Evolutionary conservation across 495 filamentous ascomycete genomes (phyloP), one percentile per base, ranked within the genome.

Genomic region (Xylaria intraflava): DNA sequence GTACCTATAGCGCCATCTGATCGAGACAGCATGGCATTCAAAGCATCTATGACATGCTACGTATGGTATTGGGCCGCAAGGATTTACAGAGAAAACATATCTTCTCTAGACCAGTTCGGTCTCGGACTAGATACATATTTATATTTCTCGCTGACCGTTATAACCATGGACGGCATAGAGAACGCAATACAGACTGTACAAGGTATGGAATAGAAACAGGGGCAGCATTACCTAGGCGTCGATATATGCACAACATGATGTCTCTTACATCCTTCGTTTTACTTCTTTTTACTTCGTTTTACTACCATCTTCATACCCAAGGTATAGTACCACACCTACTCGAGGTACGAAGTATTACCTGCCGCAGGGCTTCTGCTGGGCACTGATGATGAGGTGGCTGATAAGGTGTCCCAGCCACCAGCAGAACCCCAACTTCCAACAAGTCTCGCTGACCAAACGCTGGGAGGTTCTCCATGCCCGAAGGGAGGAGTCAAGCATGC

Each of bases 381-480:
- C 31, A 33, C 23, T 46, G 39, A 36, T 47, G 46, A 36, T 47
- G 29, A 36, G 33, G 51, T 53, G 51, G 51, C 51, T 53, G 51
- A 41, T 45, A 31, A 40, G 14, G 51, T 24, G 29, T 53, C 51
- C 51, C 51, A 53, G 51, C 51, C 51, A 53, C 51, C 51, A 23
- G 11, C 26, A 23, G n/a, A 44, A 26, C 24, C 14, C 33, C 41
- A 46, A 14, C 23, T 46, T 41, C 30, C 41, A 36, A n/a, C 10
- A 40, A 35, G 35, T 38, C 1, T 39, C 11, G 51, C 51, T 53
- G 51, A 53, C 51, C 42, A 53, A 46, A 38, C 16, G 35, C 35
- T 38, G n/a, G 35, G 35, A 38, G 3, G 2, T 38, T 35, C 31
- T n/a, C 30, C 26, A 27, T 8, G 30, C 5, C 50, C 38, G 31